phyloP scores from a whole-genome alignment of 139 green algal species.

The Haematococcus sp. region DNA sequence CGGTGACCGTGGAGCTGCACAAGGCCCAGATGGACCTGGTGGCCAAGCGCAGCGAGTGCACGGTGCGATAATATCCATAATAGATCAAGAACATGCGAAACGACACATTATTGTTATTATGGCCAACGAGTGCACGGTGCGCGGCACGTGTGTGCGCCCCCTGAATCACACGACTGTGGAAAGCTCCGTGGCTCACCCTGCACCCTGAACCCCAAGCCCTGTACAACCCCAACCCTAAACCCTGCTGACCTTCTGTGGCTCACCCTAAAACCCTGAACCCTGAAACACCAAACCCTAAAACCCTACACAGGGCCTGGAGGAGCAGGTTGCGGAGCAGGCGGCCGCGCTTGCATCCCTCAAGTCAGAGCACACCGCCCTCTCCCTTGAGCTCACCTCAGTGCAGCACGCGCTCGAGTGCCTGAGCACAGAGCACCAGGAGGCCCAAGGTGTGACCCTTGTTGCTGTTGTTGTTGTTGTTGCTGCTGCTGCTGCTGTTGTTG shows the following conservation, averaged over 20 bases:
- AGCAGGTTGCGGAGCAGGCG: conserved; percentile 29
- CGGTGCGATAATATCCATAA: too few species aligned
- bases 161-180: background rate
- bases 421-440: conserved; percentile 17
- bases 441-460: conserved; percentile 8
- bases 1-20: conserved; percentile 34
- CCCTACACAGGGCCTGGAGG: conserved; percentile 24
- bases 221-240: too few species aligned
- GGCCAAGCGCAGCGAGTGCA: conserved; percentile 35
- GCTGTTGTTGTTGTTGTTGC: background rate
- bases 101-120: background rate
- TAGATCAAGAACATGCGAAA: background rate
- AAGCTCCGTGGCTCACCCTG: background rate
- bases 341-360: background rate
- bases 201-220: too few species aligned
- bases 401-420: conserved; percentile 22
- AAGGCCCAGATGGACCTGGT: conserved; percentile 50
- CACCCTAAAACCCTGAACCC: background rate
- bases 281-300: too few species aligned
- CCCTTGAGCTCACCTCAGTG: conserved; percentile 18
- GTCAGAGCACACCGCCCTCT: conserved; percentile 1
- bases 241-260: too few species aligned
- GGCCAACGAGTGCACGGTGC: background rate
- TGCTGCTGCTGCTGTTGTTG: background rate
- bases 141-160: too few species aligned